These are phyloP conservation scores for Plantago major DNA, from an alignment of 257 asterid species.

Conservation along the genomic window DNA sequence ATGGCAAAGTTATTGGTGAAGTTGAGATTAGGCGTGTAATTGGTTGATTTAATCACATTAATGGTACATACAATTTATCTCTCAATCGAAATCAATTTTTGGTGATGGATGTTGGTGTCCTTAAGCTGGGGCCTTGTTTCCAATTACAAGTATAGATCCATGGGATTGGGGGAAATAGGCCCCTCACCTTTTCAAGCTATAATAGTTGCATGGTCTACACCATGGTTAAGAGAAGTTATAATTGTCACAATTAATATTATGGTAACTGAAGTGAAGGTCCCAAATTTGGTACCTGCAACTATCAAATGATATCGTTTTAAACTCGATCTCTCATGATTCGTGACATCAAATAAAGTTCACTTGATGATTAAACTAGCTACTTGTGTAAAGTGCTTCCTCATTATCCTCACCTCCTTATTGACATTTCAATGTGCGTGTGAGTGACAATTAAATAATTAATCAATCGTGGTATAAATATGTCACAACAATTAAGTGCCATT, in stretches of 20 bases:
- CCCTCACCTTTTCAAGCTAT: conserved; percentile 43
- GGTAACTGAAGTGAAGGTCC: conserved; percentile 37
- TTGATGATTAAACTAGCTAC: too few species aligned
- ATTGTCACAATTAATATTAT: conserved; percentile 26
- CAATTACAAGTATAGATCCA: conserved; percentile 21
- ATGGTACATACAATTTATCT: background rate
- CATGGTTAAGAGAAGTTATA: conserved; percentile 30
- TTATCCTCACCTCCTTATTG: too few species aligned
- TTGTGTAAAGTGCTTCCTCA: too few species aligned
- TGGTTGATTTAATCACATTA: conserved; percentile 13
- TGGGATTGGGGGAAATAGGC: conserved; percentile 20
- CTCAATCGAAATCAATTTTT: conserved; percentile 1
- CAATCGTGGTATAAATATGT: too few species aligned
- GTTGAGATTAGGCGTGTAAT: background rate
- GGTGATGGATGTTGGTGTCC: conserved; percentile 17
- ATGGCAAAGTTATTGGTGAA: background rate
- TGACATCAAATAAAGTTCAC: background rate
- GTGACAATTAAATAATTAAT: too few species aligned
- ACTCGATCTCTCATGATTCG: background rate
- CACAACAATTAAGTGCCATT: too few species aligned
- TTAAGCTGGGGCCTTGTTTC: conserved; percentile 21
- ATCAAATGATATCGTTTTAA: conserved; percentile 28
- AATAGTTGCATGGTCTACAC: conserved; percentile 55
- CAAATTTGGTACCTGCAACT: conserved; percentile 40
- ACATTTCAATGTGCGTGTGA: too few species aligned